Percentiles rank a stretch among this genome's conserved stretches.
Conservation (phyloP, 352 stramenopile species). For the Phytophthora brassicae region DNA sequence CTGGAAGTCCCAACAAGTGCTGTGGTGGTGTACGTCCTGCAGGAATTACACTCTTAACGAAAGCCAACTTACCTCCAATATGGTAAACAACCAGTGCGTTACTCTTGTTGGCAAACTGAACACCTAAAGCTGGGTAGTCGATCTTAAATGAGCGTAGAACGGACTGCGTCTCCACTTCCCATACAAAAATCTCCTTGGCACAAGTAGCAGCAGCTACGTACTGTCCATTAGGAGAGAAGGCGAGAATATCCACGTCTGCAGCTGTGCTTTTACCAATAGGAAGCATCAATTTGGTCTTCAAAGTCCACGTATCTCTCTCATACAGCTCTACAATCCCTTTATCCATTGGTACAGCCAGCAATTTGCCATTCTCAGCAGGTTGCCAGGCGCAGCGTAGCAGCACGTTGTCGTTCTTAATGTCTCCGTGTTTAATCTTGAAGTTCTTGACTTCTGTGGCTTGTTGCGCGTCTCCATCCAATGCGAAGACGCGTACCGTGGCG, state of each 20-base stretch:
- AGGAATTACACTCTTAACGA: constrained; percentile 69
- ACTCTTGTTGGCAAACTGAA: constrained; percentile 61
- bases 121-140: constrained; percentile 53
- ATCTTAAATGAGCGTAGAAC: constrained; percentile 60
- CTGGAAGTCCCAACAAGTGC: constrained; percentile 22
- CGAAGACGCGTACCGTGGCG: constrained; percentile 68
- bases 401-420: constrained; percentile 67
- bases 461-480: constrained; percentile 42
- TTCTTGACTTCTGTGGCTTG: constrained; percentile 43
- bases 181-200: constrained; percentile 77
- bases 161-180: constrained; percentile 49
- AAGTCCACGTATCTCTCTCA: constrained; percentile 49
- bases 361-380: constrained; percentile 21
- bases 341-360: constrained; percentile 67
- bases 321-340: constrained; percentile 75
- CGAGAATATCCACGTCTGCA: constrained; percentile 68
- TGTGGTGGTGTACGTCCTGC: constrained; percentile 57
- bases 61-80: constrained; percentile 56
- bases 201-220: constrained; percentile 71
- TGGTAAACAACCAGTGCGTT: constrained; percentile 66
- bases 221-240: constrained; percentile 79
- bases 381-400: constrained; percentile 71
- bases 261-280: constrained; percentile 56
- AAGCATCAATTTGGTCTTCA: constrained; percentile 44
- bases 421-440: constrained; percentile 60